Evolutionary conservation across 495 filamentous ascomycete species (phyloP).

Genomic region (Podospora appendiculata): DNA sequence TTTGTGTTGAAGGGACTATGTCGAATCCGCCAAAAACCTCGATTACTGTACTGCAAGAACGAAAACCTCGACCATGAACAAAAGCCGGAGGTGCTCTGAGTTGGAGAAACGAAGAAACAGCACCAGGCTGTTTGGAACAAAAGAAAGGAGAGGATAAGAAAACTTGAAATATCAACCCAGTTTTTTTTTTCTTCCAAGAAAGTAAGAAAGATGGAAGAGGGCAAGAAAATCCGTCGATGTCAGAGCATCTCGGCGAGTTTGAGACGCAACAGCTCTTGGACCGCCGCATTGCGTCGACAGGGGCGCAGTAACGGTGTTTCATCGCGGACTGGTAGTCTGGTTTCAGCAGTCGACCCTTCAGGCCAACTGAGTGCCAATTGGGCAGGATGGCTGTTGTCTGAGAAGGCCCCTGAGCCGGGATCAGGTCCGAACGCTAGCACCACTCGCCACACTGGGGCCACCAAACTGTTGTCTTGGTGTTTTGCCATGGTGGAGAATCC

Average conservation of each 20-base stretch:
- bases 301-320: neutral
- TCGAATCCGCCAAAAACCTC: too few species aligned
- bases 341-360: neutral
- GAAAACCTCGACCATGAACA: neutral
- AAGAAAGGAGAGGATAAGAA: neutral
- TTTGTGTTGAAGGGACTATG: neutral
- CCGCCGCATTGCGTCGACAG: neutral
- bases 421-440: neutral
- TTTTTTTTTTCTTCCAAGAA: neutral
- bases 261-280: neutral
- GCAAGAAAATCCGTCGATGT: neutral
- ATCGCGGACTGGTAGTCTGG: neutral
- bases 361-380: neutral
- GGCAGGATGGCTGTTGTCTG: neutral
- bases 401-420: neutral
- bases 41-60: too few species aligned
- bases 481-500: too few species aligned
- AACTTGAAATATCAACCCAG: neutral
- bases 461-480: too few species aligned
- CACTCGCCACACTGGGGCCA: too few species aligned
- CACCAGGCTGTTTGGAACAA: neutral
- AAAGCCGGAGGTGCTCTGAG: neutral
- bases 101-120: neutral
- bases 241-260: neutral
- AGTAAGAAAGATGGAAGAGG: neutral